Conservation (phyloP, 345 rosid species). For the Euclidium syriacum region DNA sequence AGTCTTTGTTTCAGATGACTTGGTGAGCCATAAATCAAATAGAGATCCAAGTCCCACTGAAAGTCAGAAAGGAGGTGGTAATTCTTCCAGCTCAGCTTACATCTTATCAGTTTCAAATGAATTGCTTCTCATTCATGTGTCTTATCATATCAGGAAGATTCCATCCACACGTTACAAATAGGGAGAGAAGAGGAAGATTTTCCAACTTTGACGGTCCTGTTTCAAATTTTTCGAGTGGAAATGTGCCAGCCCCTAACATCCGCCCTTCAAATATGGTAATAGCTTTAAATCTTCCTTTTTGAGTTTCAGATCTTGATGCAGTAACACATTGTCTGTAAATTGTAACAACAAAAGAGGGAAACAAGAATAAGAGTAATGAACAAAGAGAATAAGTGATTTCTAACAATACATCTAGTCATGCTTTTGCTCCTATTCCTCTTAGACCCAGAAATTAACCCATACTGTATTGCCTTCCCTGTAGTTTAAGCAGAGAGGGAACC, state of each 20-base stretch:
- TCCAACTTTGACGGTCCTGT: conserved; percentile 49
- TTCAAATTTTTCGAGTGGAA: conserved; percentile 37
- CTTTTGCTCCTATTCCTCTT: neutral
- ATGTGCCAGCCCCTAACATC: conserved; percentile 38
- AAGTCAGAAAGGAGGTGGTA: conserved; percentile 86
- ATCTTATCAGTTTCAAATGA: conserved; percentile 7
- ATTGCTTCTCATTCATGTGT: conserved; percentile 15
- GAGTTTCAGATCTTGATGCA: conserved; percentile 8
- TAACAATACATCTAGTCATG: neutral
- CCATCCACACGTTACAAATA: conserved; percentile 54
- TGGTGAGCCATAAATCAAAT: conserved; percentile 43
- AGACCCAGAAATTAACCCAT: conserved; percentile 5
- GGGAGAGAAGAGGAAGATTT: conserved; percentile 75
- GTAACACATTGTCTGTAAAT: neutral
- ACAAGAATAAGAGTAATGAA: neutral
- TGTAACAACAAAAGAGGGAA: conserved; percentile 6
- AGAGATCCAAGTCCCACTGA: conserved; percentile 51
- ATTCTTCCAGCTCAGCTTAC: conserved; percentile 4
- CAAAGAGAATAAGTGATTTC: neutral
- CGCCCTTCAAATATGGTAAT: conserved; percentile 50
- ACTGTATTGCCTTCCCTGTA: conserved; percentile 20
- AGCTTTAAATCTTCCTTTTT: neutral
- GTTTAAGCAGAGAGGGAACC: conserved; percentile 63
- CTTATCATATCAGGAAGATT: conserved; percentile 48
- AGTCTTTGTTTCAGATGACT: conserved; percentile 51